A percentile compares a stretch with the other conserved stretches of the same genome.
Evolutionary conservation across 176 grass and related monocot genomes (phyloP).

Genomic region (maize (Zea mays)): Zm-B73-REFERENCE-NAM-5.0 NC_050103.1:23042001-23042500

Average conservation of each 20-base stretch:
- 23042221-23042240: conserved; percentile 98
- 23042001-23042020: conserved; percentile 81
- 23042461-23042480: no score
- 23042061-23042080: conserved; percentile 90
- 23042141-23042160: conserved; percentile 98
- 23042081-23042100: conserved; percentile 97
- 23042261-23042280: conserved; percentile 99
- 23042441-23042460: conserved; percentile 89
- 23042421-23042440: conserved; percentile 92
- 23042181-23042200: conserved; percentile 94
- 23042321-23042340: conserved; percentile 77
- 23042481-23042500: no score
- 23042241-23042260: conserved; percentile 74
- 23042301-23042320: conserved; percentile 98
- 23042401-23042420: conserved; percentile 98
- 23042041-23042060: conserved; percentile 94
- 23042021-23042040: conserved; percentile 89
- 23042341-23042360: conserved; percentile 91
- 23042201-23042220: conserved; percentile 93
- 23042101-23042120: conserved; percentile 80
- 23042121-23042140: conserved; percentile 99
- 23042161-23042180: conserved; percentile 98
- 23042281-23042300: conserved; percentile 76
- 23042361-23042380: conserved; percentile 91
- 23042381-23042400: conserved; percentile 91